phyloP scores from a whole-genome alignment of 208 protist genomes.

The Trypanosoma brucei region DNA sequence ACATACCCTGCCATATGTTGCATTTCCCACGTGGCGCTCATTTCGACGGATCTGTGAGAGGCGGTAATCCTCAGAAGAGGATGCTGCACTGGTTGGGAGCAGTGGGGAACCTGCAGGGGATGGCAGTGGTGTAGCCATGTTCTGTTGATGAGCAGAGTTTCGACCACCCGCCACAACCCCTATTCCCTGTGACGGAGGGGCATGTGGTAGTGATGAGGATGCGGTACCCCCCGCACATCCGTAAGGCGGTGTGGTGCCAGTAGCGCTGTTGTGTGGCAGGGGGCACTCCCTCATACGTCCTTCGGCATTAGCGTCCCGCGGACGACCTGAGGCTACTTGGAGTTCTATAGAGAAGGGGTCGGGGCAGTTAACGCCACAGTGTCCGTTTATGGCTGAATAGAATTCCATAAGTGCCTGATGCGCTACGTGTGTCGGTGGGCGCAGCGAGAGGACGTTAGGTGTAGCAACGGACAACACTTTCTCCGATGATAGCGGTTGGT shows the following conservation, averaged over 20 bases:
- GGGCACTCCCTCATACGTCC: background rate
- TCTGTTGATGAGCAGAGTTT: too few relatives aligned
- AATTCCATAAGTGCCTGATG: constrained; percentile 79
- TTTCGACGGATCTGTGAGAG: constrained; percentile 68
- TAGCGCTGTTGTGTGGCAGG: too few relatives aligned
- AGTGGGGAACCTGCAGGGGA: constrained; percentile 5
- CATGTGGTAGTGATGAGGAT: too few relatives aligned
- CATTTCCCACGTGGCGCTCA: constrained; percentile 60
- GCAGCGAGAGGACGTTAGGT: constrained; percentile 53
- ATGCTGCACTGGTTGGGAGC: background rate
- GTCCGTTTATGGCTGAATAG: constrained; percentile 57
- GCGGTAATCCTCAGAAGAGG: constrained; percentile 53
- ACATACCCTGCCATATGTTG: constrained; percentile 38
- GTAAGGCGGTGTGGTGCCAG: too few relatives aligned
- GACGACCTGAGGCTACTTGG: background rate
- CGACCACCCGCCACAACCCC: too few relatives aligned
- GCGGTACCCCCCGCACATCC: too few relatives aligned
- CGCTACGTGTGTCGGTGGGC: constrained; percentile 51
- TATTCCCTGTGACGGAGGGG: too few relatives aligned
- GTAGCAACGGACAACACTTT: constrained; percentile 36
- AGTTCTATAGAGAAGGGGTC: constrained; percentile 20
- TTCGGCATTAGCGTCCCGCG: background rate
- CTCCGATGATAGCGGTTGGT: constrained; percentile 48
- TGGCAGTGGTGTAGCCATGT: too few relatives aligned
- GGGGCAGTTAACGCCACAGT: constrained; percentile 48